Evolutionary conservation across 208 protist genomes (phyloP).

Genomic region (Wallacemonas sp.): DNA sequence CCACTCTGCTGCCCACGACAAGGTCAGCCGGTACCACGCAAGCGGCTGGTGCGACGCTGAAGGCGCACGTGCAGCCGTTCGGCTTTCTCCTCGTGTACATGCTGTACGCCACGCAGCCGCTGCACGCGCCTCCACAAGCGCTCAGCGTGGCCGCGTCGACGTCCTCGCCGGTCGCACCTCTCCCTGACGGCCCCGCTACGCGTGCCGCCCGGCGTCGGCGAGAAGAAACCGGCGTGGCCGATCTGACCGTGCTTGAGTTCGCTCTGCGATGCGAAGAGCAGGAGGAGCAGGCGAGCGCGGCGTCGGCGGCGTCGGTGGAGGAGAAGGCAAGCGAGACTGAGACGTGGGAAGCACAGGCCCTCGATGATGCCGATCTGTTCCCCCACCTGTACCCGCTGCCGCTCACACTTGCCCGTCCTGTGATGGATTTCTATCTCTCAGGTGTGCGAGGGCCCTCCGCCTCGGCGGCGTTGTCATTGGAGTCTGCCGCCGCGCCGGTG

Average conservation of each 20-base stretch:
- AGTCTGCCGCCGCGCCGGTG: too few relatives aligned
- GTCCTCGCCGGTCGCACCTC: background rate
- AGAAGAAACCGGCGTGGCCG: background rate
- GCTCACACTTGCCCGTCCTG: conserved; percentile 19
- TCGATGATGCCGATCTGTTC: conserved; percentile 15
- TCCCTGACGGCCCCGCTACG: background rate
- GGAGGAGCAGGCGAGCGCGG: background rate
- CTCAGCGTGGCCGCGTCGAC: background rate
- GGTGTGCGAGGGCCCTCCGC: too few relatives aligned
- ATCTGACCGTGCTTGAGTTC: conserved; percentile 13
- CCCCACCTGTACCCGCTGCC: background rate
- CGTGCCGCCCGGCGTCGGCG: background rate
- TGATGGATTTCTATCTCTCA: conserved; percentile 18
- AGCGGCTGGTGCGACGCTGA: background rate
- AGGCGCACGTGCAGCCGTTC: conserved; percentile 53
- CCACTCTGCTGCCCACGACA: conserved; percentile 21
- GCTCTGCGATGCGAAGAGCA: conserved; percentile 1
- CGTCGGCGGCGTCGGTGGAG: background rate
- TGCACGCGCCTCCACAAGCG: conserved; percentile 3
- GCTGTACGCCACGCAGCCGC: conserved; percentile 67
- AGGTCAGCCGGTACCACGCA: background rate
- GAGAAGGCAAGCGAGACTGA: conserved; percentile 1
- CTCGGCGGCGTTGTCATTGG: too few relatives aligned
- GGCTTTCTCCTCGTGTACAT: conserved; percentile 62
- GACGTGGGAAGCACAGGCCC: conserved; percentile 19